Base-by-base conservation (phyloP, 176 grass and related monocot genomes). In the Rhynchospora breviuscula region DNA sequence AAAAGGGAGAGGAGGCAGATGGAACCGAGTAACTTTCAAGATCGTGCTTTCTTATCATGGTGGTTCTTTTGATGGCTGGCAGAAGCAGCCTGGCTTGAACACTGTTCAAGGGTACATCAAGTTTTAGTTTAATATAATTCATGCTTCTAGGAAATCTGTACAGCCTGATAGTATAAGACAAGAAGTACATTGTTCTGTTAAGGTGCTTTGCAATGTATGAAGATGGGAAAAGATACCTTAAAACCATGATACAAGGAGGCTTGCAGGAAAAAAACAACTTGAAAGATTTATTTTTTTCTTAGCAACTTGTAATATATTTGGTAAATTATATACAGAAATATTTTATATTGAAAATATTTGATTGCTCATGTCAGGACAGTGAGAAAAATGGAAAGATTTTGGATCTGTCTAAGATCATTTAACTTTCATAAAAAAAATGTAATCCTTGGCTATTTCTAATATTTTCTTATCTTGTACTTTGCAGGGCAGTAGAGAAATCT, bases 41-140 rank as follows among this genome's bases (percentile, higher is more conserved):
- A 84, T 98, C 86, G 80, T 91, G 79, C 79, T 98, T 66, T 93
- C 92, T 0, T 98, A 98, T 70, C 92, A 95, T 81, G 96, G 96
- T 7, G 76, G 75, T 0, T 93, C 96, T 0, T 95, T 98, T 7
- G 95, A 98, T 68, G 95, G 95, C 17, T 98, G 95, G 95, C 92
- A 98, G 63, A 98, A 95, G 88, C 95, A 98, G 61, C 91, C 92
- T 72, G 79, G 12, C 25, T 88, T 94, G 22, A 91, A 88, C 80
- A 98, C 95, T n/a, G 92, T 93, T 89, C 95, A 98, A 80, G 95
- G 92, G 95, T 98, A 93, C 22, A 90, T 56, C 54, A 73, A 85
- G 54, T 79, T 77, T n/a, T 6, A 64, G 10, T 87, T 79, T 45
- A 59, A 47, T 29, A 65, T 64, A 59, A 59, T 23, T 54, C 69